Evolutionary conservation across 176 grass and related monocot species (phyloP), one percentile per base, ranked within the genome.

Genomic region (Oryza punctata): DNA sequence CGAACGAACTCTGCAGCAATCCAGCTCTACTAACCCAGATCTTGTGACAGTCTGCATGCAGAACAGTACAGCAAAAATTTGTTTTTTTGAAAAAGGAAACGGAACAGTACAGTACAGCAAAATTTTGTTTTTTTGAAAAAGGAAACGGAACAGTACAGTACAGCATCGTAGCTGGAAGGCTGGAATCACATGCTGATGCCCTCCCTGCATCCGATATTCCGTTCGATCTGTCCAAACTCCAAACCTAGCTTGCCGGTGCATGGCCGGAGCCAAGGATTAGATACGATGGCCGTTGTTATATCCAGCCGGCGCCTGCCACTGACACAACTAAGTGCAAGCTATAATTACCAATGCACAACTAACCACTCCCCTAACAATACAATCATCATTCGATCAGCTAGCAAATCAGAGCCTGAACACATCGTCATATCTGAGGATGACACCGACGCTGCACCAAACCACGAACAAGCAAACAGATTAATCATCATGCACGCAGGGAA

Each of bases 351-450:
- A 12, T 10, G 33, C n/a, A 68, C 37, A 38, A 38, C 50, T 54
- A 7, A 10, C 50, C 18, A 21, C 65, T 18, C 27, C 65, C 28
- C 14, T 33, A 13, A 27, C 21, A 19, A 16, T 18, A 19, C 4
- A 35, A 69, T 12, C 18, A 69, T 69, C 67, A 38, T 38, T 38
- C 5, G 26, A 7, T 40, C 18, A 21, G 10, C n/a, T 16, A 1
- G 50, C 18, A 6, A 3, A 60, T 9, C 8, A 10, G 54, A 67
- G 0, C 29, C 28, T 38, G 29, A 69, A 40, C 13, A 21, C 12
- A 50, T 7, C 79, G 33, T 57, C 52, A n/a, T 57, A 61, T 61
- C 57, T 41, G 57, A 61, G 25, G 32, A 26, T 63, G 79, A 73
- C 69, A 16, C 23, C 2, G 70, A 82, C 80, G 1, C 52, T 1